phyloP scores from a whole-genome alignment of 371 early-diverging fungal species.

The Cokeromyces recurvatus region DNA sequence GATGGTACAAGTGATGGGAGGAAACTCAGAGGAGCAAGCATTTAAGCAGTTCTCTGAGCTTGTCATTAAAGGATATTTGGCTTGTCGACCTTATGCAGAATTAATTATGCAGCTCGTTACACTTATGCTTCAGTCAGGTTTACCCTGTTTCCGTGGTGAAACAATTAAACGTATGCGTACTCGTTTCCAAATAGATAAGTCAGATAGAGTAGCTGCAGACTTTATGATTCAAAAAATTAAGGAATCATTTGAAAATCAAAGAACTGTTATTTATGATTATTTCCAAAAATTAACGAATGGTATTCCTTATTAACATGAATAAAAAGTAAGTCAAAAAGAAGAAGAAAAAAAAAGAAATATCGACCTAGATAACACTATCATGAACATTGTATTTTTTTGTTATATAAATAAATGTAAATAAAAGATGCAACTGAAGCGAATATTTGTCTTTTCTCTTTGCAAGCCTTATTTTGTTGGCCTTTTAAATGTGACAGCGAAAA shows the following conservation, averaged over 20 bases:
- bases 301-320: slow-evolving; percentile 43
- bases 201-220: slow-evolving; percentile 90
- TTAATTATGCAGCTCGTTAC: slow-evolving; percentile 87
- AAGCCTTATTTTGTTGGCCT: too few relatives aligned
- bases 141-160: slow-evolving; percentile 96
- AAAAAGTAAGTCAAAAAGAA: too few relatives aligned
- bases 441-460: too few relatives aligned
- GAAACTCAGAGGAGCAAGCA: slow-evolving; percentile 74
- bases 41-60: slow-evolving; percentile 88
- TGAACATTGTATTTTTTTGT: too few relatives aligned
- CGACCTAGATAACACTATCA: too few relatives aligned
- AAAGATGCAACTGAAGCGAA: too few relatives aligned
- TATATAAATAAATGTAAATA: too few relatives aligned
- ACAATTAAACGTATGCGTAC: slow-evolving; percentile 85
- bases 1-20: slow-evolving; percentile 97
- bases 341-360: too few relatives aligned
- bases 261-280: slow-evolving; percentile 81
- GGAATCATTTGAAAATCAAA: slow-evolving; percentile 87
- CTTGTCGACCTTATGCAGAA: slow-evolving; percentile 89
- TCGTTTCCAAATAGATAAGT: slow-evolving; percentile 89
- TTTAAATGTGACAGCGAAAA: too few relatives aligned
- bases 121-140: slow-evolving; percentile 93
- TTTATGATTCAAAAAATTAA: slow-evolving; percentile 91
- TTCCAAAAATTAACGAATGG: slow-evolving; percentile 92
- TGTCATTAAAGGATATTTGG: slow-evolving; percentile 89